Evolutionary conservation across 805 yeast species (phyloP).

Genomic region (Candida ponderosae): DNA sequence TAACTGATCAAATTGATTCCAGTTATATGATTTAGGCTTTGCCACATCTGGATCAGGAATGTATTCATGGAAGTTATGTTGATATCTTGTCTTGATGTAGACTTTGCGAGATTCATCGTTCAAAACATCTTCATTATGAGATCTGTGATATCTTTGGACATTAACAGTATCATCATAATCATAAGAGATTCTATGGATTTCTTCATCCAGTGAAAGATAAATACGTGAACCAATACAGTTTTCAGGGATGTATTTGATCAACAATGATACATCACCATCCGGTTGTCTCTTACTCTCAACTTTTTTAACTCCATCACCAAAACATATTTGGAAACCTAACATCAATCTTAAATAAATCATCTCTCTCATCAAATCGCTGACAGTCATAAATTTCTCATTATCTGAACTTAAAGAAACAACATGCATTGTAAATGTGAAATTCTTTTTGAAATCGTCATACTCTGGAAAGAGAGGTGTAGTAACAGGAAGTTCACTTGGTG

Average conservation of each 20-base stretch:
- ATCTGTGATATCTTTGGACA: constrained; percentile 64
- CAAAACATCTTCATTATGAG: constrained; percentile 22
- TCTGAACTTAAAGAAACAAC: constrained; percentile 59
- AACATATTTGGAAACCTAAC: constrained; percentile 86
- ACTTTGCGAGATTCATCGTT: constrained; percentile 37
- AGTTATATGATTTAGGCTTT: constrained; percentile 53
- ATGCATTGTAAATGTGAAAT: constrained; percentile 79
- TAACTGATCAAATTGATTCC: constrained; percentile 89
- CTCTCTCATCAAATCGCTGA: constrained; percentile 66
- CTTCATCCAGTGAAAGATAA: constrained; percentile 71
- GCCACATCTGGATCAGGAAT: constrained; percentile 47
- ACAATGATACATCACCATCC: constrained; percentile 43
- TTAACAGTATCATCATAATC: constrained; percentile 66
- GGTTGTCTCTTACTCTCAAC: constrained; percentile 57
- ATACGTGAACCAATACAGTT: constrained; percentile 52
- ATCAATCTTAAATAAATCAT: constrained; percentile 80
- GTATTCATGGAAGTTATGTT: constrained; percentile 52
- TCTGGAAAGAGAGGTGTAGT: constrained; percentile 75
- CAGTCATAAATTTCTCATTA: constrained; percentile 42
- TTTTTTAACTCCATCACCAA: constrained; percentile 56
- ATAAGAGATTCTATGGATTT: constrained; percentile 75
- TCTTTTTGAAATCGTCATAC: constrained; percentile 54
- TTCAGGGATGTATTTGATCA: constrained; percentile 50
- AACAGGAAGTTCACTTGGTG: constrained; percentile 90
- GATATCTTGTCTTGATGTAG: constrained; percentile 71